These are phyloP conservation scores for Apiospora hydei DNA, from an alignment of 2,329 filamentous ascomycete species.

Conservation along the genomic window DNA sequence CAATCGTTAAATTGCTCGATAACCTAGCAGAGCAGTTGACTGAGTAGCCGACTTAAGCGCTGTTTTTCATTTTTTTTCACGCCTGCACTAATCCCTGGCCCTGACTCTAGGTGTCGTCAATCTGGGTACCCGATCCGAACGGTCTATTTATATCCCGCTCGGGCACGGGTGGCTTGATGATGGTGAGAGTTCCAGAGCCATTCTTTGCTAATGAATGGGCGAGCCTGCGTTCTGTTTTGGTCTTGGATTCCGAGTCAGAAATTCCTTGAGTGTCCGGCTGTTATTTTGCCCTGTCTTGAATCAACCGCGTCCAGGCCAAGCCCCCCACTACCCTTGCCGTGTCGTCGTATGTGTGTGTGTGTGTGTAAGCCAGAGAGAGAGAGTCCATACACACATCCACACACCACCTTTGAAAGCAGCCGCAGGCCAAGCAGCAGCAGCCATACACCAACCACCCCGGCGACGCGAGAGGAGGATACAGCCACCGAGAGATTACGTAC, in stretches of 20 bases:
- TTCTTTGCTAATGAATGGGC: not conserved
- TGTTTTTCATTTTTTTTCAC: not conserved
- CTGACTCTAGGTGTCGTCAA: not conserved
- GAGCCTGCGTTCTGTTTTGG: conserved; percentile 2
- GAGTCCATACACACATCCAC: not conserved
- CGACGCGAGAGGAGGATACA: not conserved
- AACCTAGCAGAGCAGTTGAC: not conserved
- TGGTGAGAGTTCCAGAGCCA: conserved; percentile 9
- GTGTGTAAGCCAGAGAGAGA: not conserved
- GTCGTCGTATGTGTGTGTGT: not conserved
- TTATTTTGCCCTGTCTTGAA: not conserved
- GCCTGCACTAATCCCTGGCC: not conserved
- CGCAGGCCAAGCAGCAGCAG: not conserved
- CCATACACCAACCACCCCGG: not conserved
- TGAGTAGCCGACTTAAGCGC: conserved; percentile 7
- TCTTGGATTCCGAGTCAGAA: conserved; percentile 3
- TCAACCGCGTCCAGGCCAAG: not conserved
- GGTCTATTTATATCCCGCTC: conserved; percentile 9
- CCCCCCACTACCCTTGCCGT: not conserved
- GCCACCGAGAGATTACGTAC: conserved; percentile 12
- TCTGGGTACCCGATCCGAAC: not conserved
- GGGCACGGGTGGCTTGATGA: conserved; percentile 12
- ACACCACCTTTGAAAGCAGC: conserved; percentile 14
- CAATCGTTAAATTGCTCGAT: not conserved
- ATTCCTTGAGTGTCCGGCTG: not conserved